These are phyloP conservation scores for Erodium moschatum DNA, from an alignment of 441 rosid species.

Conservation along the genomic window DNA sequence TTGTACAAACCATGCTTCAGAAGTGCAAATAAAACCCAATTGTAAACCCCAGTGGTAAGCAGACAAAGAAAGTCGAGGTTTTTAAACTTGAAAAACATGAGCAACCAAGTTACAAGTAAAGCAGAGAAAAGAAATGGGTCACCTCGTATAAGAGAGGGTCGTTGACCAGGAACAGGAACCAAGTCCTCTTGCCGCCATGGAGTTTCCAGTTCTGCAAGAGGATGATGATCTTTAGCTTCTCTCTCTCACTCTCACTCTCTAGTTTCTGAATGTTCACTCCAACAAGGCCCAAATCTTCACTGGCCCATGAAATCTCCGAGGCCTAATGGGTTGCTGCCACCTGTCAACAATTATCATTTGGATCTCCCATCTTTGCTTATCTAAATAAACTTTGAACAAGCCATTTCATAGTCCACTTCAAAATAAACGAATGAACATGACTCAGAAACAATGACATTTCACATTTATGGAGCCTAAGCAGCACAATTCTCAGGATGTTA, in stretches of 20 bases:
- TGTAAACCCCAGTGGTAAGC: background rate
- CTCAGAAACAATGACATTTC: background rate
- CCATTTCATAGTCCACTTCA: too few relatives aligned
- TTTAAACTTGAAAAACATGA: too few relatives aligned
- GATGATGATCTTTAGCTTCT: background rate
- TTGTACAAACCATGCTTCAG: background rate
- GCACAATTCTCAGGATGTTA: too few relatives aligned
- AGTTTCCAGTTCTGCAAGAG: background rate
- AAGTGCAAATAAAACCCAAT: too few relatives aligned
- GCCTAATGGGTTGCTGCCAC: slow-evolving; percentile 5
- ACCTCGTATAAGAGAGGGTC: slow-evolving; percentile 1
- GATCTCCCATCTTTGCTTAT: too few relatives aligned
- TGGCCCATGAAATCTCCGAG: background rate
- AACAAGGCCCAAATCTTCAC: background rate
- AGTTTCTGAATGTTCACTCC: background rate
- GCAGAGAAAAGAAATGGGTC: background rate
- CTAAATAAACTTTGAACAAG: too few relatives aligned
- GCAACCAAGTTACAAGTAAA: background rate
- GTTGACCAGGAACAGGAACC: background rate
- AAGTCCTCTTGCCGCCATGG: slow-evolving; percentile 3
- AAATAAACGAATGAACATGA: too few relatives aligned
- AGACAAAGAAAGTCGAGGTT: too few relatives aligned
- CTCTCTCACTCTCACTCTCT: background rate
- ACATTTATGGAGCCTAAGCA: background rate
- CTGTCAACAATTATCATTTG: background rate